Evolutionary conservation across 2,329 filamentous ascomycete genomes (phyloP), one percentile per base, ranked within the genome.

Genomic region (Colletotrichum godetiae): DNA sequence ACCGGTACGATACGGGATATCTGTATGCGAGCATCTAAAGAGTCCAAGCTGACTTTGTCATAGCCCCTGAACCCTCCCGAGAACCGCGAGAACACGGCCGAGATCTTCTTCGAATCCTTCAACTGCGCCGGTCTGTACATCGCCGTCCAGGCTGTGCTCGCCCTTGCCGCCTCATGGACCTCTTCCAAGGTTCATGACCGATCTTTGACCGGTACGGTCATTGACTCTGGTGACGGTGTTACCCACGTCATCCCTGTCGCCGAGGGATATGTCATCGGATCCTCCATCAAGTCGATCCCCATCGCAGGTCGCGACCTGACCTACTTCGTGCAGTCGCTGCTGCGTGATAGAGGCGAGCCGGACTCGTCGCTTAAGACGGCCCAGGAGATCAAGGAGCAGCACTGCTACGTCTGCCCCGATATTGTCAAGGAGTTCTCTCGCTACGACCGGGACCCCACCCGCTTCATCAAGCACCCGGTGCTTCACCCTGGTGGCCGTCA

Each of bases 101-200:
- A 99, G 84, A 99, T 99, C 85, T 98, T 99, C 91, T 99, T 99
- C 86, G 97, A 99, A 83, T 98, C 97, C 4, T 99, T 99, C 89
- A 99, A 99, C 87, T 98, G 97, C 84, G 96, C 97, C 72, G 97
- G 97, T 85, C 92, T 99, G 76, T 99, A 99, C 85, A 99, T 99
- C 82, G 97, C 97, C 59, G 97, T 99, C 15, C 97, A 99, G 86
- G 97, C 97, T 37, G 97, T 99, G 27, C 92, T 99, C 68, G 97
- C 97, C 19, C 91, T 99, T 58, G 97, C 97, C 57, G 97, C 97
- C 24, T 98, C 97, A 10, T 99, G 97, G 97, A 99, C 97, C 33
- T 98, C 95, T 61, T 97, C 95, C 66, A 99, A 98, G 87, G 96
- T 98, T 19, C 95, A 96, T 60, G 97, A 99, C 80, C 92, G 97